These are phyloP conservation scores for Eimeria zaria DNA, from an alignment of 169 alveolate species.

Conservation along the genomic window DNA sequence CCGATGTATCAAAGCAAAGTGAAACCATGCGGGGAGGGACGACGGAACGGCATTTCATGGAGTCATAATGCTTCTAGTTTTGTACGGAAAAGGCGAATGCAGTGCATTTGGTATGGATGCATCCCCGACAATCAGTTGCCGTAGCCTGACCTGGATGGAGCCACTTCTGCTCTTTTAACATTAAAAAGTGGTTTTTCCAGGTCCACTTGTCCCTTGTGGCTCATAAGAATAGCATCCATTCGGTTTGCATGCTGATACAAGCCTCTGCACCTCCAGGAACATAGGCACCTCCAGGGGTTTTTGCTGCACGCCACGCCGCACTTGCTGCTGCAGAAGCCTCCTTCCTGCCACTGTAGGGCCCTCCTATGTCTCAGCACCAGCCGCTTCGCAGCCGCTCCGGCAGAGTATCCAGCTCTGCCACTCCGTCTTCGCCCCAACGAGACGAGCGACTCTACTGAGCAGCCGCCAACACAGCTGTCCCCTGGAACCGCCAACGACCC, in stretches of 20 bases:
- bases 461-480: constrained; percentile 33
- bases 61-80: neutral
- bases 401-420: constrained; percentile 72
- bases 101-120: neutral
- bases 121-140: neutral
- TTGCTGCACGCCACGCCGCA: constrained; percentile 90
- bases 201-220: constrained; percentile 76
- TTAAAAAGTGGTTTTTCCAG: constrained; percentile 80
- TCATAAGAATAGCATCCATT: constrained; percentile 85
- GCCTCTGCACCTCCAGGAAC: constrained; percentile 86
- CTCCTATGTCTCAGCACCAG: constrained; percentile 86
- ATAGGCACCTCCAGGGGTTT: constrained; percentile 87
- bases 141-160: constrained; percentile 62
- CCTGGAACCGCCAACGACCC: constrained; percentile 46
- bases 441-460: constrained; percentile 45
- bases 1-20: neutral
- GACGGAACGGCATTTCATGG: no score
- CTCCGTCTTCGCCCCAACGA: constrained; percentile 67
- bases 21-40: neutral
- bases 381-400: constrained; percentile 52
- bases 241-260: constrained; percentile 75
- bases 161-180: constrained; percentile 77
- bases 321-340: constrained; percentile 90
- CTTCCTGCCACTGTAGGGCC: constrained; percentile 88
- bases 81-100: neutral